Base-by-base conservation (phyloP, 306 rosid genomes). In the Pterocarpus santalinus region DNA sequence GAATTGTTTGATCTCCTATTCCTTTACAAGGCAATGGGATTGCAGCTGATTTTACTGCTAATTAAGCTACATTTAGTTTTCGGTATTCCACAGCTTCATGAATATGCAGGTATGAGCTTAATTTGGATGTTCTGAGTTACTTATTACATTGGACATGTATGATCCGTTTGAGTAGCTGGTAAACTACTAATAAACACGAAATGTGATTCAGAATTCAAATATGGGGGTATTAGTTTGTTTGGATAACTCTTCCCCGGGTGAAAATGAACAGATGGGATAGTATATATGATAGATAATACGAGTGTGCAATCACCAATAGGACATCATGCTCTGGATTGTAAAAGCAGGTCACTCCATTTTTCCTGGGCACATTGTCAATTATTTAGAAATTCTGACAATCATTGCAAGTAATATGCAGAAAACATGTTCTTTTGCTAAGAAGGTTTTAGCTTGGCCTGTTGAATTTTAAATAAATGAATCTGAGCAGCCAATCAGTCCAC, bases 81-180 rank as follows among this genome's bases (percentile, higher is more conserved):
- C 75, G 38, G 82, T 71, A 80, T 51, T 53, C 63, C 70, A 22
- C 77, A 83, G 46, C 67, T 83, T 80, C 84, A 73, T 82, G 85
- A 78, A 89, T 86, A 88, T 85, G 87, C 87, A 91, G 98, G 98
- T 93, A 47, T 78, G 77, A 65, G 65, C 10, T 39, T 2, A 71
- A 70, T 79, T 69, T 22, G 28, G 28, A 22, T 22, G 28, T 22
- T 22, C 28, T 22, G 28, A 22, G 28, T 22, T 22, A 2, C 33
- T 56, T 78, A 77, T 67, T 13, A 16, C 32, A 1, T 3, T 76
- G 66, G 6, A 14, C 44, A 43, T 43, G 47, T 43, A 43, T 43
- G 47, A 43, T 38, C 41, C 41, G 1, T 38, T 38, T 4, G 41
- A 38, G 41, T 38, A 38, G 41, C 41, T 38, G 41, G 41, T 38